These are phyloP conservation scores for Aspergillus sp. DNA, from an alignment of 2,329 filamentous ascomycete species.

Conservation along the genomic window DNA sequence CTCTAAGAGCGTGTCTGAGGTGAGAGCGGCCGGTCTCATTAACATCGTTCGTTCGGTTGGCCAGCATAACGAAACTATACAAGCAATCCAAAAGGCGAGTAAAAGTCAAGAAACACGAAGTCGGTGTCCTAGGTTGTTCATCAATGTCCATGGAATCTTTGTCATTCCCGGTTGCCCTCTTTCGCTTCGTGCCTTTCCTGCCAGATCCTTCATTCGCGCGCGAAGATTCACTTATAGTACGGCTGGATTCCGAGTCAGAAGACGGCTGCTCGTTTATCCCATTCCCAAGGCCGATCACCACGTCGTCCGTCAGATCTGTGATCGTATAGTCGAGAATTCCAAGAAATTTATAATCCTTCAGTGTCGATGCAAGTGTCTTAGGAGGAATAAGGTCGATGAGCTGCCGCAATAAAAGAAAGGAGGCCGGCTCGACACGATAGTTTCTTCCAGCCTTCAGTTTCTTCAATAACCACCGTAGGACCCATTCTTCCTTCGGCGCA, in stretches of 20 bases:
- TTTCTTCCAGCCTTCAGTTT: conserved; percentile 51
- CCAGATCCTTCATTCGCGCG: conserved; percentile 19
- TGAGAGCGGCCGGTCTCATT: conserved; percentile 38
- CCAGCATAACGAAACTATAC: conserved; percentile 30
- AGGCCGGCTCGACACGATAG: conserved; percentile 44
- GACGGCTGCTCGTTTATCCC: conserved; percentile 22
- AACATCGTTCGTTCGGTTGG: conserved; percentile 24
- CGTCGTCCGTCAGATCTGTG: conserved; percentile 50
- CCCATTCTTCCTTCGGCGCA: conserved; percentile 62
- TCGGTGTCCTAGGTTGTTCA: conserved; percentile 28
- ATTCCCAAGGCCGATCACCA: conserved; percentile 27
- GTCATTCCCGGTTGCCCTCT: conserved; percentile 30
- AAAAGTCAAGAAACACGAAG: conserved; percentile 35
- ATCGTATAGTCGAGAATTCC: conserved; percentile 65
- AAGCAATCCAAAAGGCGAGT: conserved; percentile 35
- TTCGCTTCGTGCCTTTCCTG: conserved; percentile 38
- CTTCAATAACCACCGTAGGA: conserved; percentile 65
- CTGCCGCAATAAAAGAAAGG: conserved; percentile 60
- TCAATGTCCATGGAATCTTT: conserved; percentile 33
- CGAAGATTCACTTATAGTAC: conserved; percentile 33
- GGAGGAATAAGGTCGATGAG: conserved; percentile 68
- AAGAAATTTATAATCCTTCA: conserved; percentile 70
- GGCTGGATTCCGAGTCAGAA: conserved; percentile 36
- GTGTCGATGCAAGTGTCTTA: conserved; percentile 67
- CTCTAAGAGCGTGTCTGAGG: conserved; percentile 40